Conservation (phyloP, 805 yeast genomes). For the Metschnikowia lochheadii region DNA sequence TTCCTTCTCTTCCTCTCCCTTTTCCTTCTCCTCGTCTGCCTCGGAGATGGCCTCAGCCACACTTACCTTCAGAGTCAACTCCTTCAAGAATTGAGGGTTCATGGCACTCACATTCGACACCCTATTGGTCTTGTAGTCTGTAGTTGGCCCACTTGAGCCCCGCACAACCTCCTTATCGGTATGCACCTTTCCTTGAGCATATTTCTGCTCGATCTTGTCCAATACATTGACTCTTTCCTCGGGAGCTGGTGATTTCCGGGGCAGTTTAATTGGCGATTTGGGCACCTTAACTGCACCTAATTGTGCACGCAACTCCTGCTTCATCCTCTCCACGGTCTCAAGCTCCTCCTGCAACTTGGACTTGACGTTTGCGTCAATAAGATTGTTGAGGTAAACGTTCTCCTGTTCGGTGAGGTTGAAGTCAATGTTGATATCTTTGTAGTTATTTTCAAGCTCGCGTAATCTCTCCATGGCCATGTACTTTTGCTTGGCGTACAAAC, state of each 20-base stretch:
- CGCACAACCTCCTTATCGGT: slow-evolving; percentile 8
- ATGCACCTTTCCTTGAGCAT: slow-evolving; percentile 41
- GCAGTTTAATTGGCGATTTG: slow-evolving; percentile 2
- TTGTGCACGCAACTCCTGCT: slow-evolving; percentile 38
- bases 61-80: slow-evolving; percentile 47
- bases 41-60: slow-evolving; percentile 33
- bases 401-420: slow-evolving; percentile 28
- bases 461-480: slow-evolving; percentile 67
- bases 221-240: slow-evolving; percentile 14
- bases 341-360: slow-evolving; percentile 39
- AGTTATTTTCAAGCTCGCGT: slow-evolving; percentile 61
- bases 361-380: slow-evolving; percentile 32
- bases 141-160: slow-evolving; percentile 18
- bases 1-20: background rate
- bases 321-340: slow-evolving; percentile 39
- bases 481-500: slow-evolving; percentile 57
- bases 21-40: slow-evolving; percentile 10
- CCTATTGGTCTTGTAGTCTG: slow-evolving; percentile 28
- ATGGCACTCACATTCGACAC: slow-evolving; percentile 35
- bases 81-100: slow-evolving; percentile 51
- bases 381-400: slow-evolving; percentile 13
- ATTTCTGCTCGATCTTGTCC: slow-evolving; percentile 41
- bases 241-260: slow-evolving; percentile 13
- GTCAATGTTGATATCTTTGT: slow-evolving; percentile 61
- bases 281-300: slow-evolving; percentile 20